Evolutionary conservation across 768 basidiomycete species (phyloP).

Genomic region (Saitozyma podzolica): DNA sequence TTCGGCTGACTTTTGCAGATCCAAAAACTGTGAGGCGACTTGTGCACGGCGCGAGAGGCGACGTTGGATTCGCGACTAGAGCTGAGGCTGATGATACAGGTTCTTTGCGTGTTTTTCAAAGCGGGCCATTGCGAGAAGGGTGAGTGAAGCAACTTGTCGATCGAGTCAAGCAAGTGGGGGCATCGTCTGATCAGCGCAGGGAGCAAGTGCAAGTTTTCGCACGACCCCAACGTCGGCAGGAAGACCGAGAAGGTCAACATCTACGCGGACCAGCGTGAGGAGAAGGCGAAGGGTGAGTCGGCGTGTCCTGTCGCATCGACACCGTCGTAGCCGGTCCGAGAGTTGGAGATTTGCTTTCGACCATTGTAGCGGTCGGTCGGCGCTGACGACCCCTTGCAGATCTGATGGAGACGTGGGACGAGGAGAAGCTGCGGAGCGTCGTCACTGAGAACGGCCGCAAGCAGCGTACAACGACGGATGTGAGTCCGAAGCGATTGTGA

Average conservation of each 20-base stretch:
- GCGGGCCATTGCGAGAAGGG: constrained; percentile 92
- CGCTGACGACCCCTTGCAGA: constrained; percentile 59
- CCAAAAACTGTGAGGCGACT: constrained; percentile 67
- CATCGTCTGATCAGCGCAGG: constrained; percentile 27
- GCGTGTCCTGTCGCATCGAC: neutral
- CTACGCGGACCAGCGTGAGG: constrained; percentile 83
- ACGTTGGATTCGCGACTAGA: neutral
- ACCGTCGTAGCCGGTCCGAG: neutral
- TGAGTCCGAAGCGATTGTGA: constrained; percentile 51
- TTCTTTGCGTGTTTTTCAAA: constrained; percentile 90
- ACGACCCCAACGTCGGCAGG: constrained; percentile 81
- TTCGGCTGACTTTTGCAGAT: constrained; percentile 56
- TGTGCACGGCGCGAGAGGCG: too few relatives aligned
- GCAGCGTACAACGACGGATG: constrained; percentile 92
- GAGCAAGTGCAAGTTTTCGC: constrained; percentile 86
- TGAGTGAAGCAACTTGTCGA: constrained; percentile 14
- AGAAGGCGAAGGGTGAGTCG: constrained; percentile 67
- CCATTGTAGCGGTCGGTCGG: neutral
- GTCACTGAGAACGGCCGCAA: constrained; percentile 69
- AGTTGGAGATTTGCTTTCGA: neutral
- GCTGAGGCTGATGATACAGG: constrained; percentile 21
- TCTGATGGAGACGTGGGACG: constrained; percentile 98
- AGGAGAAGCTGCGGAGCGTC: constrained; percentile 86
- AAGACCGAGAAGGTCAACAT: constrained; percentile 95
- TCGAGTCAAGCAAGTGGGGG: neutral